Base-by-base conservation (phyloP, 345 rosid species). In the Syzygium aqueum region DNA sequence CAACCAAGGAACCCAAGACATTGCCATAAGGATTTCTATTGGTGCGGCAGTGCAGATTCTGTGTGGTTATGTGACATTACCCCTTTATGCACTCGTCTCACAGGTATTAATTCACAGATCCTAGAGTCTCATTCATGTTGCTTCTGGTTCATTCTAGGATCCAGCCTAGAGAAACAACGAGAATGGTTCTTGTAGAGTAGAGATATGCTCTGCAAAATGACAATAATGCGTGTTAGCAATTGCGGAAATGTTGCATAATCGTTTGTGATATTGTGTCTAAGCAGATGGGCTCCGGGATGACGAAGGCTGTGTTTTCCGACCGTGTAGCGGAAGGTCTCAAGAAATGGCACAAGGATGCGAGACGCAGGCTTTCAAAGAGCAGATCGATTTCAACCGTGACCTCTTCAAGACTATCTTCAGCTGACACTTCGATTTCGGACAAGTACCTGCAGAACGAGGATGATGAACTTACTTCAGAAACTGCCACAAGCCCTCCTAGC, bases 41-140 rank as follows among this genome's bases (percentile, higher is more conserved):
- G 85, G 91, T 51, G 25, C 82, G 43, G 51, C 51, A 50, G 89
- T 87, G 78, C 91, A 86, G n/a, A 28, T 90, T 25, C 89, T 90
- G 51, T 90, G 91, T 51, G 91, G 91, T 33, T 90, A 90, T 85
- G 49, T 80, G 25, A 90, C 91, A n/a, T 86, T 90, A 6, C 90
- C 91, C 54, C 88, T 90, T 59, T 90, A 90, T 56, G 91, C 90
- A n/a, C 87, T 88, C 7, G 90, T 90, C 86, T 84, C 89, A 4
- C 91, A 82, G 91, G 90, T 88, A 88, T 16, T 84, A 84, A 27
- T 19, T 52, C 59, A 30, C 59, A 2, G 43, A 51, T 52, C 27
- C 61, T 51, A 51, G 14, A 30, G 46, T 28, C 43, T 84, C n/a
- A 84, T 51, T 51, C 43, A 28, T 15, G 54, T 52, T 43, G 14